Base-by-base conservation (phyloP, 257 asterid genomes). In the Solanum etuberosum region DNA sequence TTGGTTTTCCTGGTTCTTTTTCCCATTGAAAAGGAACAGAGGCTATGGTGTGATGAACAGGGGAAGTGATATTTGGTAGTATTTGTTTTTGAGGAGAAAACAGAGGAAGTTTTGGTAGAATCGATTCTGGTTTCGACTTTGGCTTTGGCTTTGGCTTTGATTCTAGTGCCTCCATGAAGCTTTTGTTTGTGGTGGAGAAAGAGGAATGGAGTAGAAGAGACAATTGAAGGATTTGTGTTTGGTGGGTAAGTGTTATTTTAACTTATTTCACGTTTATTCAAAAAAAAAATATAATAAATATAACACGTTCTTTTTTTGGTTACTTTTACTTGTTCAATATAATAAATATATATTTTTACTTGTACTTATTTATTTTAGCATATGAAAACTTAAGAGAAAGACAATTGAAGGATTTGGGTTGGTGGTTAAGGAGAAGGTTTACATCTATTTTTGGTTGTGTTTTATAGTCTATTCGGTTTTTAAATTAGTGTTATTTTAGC, bases 1-100 rank as follows among this genome's bases (percentile, higher is more conserved):
- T 43, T 27, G 84, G 84, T 46, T 80, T 80, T 31, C 84, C 84
- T 8, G 84, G 84, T 9, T 80, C 65, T 80, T 80, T 31, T 80
- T 80, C 84, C 84, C 84, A 80, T 46, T 80, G 65, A 80, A 80
- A 80, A 25, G 84, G 84, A 80, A 80, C 84, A 80, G 84, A 80
- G 31, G 9, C 84, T 46, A 46, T 27, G 14, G 84, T 80, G 59
- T 40, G 81, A 71, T 72, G 80, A 74, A 74, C 14, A 37, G 83
- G 83, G 15, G 83, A 70, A 14, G 23, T 6, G 9, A 8, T 59
- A 3, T 3, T 59, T 59, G 67, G 1, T 1, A 21, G 1, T 1
- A 21, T 23, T 59, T 21, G 5, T 59, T 59, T 59, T 27, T 67
- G 3, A 71, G 78, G 29, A 35, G 51, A 35, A 35, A 84, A 86